Conservation (phyloP, 352 stramenopile species). For the Thalassiosira exigua region DNA sequence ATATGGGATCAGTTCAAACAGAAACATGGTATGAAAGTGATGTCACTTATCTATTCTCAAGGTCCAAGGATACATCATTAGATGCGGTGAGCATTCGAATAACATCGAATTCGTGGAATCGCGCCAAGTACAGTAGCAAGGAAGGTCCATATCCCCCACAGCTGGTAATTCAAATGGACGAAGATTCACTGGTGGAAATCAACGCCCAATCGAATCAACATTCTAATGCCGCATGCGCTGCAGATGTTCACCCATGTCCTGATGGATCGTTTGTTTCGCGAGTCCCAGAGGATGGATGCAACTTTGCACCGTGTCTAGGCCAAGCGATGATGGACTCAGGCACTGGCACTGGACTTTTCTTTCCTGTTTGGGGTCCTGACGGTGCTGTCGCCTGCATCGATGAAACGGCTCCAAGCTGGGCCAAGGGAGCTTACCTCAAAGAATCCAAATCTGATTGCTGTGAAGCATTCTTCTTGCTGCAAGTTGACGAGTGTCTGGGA, state of each 20-base stretch:
- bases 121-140: conserved; percentile 46
- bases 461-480: conserved; percentile 49
- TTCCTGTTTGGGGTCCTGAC: conserved; percentile 41
- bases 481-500: conserved; percentile 46
- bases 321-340: background rate
- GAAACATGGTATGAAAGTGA: conserved; percentile 43
- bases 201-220: background rate
- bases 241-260: conserved; percentile 27
- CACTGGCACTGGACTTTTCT: conserved; percentile 28
- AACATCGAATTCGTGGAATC: conserved; percentile 43
- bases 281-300: conserved; percentile 18
- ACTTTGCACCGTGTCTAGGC: conserved; percentile 38
- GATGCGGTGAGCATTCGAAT: conserved; percentile 31
- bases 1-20: conserved; percentile 22
- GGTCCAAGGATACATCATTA: conserved; percentile 1
- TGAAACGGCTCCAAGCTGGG: conserved; percentile 44
- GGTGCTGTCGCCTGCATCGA: conserved; percentile 35
- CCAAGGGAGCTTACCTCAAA: conserved; percentile 53
- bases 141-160: conserved; percentile 40
- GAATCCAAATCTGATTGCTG: conserved; percentile 54
- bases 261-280: conserved; percentile 38
- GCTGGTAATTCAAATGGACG: conserved; percentile 18
- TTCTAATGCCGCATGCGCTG: conserved; percentile 6
- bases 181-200: background rate
- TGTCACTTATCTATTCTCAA: conserved; percentile 17